A percentile compares a stretch with the other conserved stretches of the same genome.
Conservation (phyloP, 2,329 filamentous ascomycete genomes). For the Colletotrichum trifolii region DNA sequence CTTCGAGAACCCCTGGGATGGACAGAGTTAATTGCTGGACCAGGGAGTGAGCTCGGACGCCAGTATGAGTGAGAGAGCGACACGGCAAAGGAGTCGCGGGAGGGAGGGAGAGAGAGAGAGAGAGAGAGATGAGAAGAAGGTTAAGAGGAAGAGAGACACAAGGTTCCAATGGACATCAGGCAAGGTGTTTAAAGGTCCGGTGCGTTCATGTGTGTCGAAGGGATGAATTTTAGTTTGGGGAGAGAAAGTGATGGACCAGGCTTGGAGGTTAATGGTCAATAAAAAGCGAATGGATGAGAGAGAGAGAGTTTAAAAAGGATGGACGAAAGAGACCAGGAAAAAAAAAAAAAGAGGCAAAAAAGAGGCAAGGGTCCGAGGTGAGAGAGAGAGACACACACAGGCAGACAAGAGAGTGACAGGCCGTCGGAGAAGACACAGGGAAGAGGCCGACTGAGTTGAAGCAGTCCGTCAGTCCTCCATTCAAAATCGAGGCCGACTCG, state of each 20-base stretch:
- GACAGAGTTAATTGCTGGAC: too few species aligned
- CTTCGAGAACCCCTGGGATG: neutral
- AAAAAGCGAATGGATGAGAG: conserved; percentile 24
- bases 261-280: conserved; percentile 12
- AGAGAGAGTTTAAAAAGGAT: conserved; percentile 31
- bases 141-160: conserved; percentile 22
- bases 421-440: conserved; percentile 28
- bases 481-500: conserved; percentile 22
- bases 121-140: neutral
- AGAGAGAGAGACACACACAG: conserved; percentile 6
- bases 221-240: conserved; percentile 21
- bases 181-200: conserved; percentile 11
- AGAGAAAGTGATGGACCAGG: conserved; percentile 16
- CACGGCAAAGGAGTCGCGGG: neutral
- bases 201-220: conserved; percentile 4
- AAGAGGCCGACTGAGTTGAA: conserved; percentile 35
- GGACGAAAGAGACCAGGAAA: conserved; percentile 13
- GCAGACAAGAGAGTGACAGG: neutral
- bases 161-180: conserved; percentile 29
- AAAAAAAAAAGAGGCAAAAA: conserved; percentile 31
- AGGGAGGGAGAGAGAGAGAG: conserved; percentile 1
- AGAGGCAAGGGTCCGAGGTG: conserved; percentile 29
- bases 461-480: conserved; percentile 18
- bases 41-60: too few species aligned
- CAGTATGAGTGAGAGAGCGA: too few species aligned